These are phyloP conservation scores for Talaromyces sp. DNA, from an alignment of 2,329 filamentous ascomycete species.

Conservation along the genomic window DNA sequence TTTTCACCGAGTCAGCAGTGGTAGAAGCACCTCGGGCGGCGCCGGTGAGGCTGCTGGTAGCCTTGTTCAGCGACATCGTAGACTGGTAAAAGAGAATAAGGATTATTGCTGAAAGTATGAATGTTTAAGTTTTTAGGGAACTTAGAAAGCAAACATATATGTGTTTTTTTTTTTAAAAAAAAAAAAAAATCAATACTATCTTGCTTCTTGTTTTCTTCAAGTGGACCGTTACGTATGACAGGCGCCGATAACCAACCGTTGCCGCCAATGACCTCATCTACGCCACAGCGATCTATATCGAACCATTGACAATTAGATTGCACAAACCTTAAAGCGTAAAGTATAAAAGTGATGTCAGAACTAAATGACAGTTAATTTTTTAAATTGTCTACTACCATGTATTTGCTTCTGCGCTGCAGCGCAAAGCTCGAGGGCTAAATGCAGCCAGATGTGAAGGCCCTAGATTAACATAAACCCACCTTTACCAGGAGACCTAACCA, in stretches of 20 bases:
- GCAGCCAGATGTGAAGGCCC: not conserved
- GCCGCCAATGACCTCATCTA: not conserved
- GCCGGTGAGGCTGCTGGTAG: constrained; percentile 16
- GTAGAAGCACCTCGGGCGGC: constrained; percentile 14
- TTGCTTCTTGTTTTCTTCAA: not conserved
- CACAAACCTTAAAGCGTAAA: not conserved
- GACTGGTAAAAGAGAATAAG: not conserved
- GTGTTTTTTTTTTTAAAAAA: no score
- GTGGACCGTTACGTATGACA: not conserved
- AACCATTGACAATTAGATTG: not conserved
- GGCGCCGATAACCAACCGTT: not conserved
- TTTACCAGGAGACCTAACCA: no score
- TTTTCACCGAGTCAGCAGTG: constrained; percentile 13
- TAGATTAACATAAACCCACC: no score
- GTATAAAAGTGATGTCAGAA: not conserved
- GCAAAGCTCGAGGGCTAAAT: not conserved
- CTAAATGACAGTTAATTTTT: not conserved
- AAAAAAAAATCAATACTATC: not conserved
- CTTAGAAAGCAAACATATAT: not conserved
- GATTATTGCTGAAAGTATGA: not conserved
- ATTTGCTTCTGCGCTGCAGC: not conserved
- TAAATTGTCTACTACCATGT: not conserved
- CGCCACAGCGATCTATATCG: not conserved
- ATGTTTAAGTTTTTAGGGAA: not conserved
- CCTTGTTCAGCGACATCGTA: constrained; percentile 22